Conservation (phyloP, 2,329 filamentous ascomycete genomes). For the Xylariaceae sp. region DNA sequence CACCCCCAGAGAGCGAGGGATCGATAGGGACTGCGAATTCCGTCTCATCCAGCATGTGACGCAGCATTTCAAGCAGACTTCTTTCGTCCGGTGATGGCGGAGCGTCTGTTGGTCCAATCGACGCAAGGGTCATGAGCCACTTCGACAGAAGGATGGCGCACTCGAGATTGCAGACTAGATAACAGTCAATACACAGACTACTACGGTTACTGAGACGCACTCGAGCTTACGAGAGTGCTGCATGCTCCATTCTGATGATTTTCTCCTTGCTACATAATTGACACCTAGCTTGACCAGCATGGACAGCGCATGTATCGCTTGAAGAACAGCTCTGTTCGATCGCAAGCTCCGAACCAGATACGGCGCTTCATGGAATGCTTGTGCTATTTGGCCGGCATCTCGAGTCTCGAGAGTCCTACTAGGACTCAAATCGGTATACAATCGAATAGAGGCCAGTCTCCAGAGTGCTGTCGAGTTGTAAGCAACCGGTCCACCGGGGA, state of each 20-base stretch:
- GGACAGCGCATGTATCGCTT: constrained; percentile 71
- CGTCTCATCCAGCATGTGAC: constrained; percentile 66
- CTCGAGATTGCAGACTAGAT: constrained; percentile 64
- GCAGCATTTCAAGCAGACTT: constrained; percentile 60
- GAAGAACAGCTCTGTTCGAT: constrained; percentile 68
- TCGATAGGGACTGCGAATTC: constrained; percentile 67
- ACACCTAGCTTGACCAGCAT: constrained; percentile 69
- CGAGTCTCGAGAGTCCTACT: constrained; percentile 68
- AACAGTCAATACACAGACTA: constrained; percentile 17
- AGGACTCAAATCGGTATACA: constrained; percentile 69
- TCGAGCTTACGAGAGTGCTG: constrained; percentile 61
- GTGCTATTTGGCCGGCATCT: constrained; percentile 66
- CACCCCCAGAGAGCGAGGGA: constrained; percentile 55
- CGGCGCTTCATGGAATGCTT: constrained; percentile 63
- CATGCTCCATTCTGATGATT: constrained; percentile 67
- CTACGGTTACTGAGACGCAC: not conserved
- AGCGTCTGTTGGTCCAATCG: constrained; percentile 56
- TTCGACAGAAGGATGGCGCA: constrained; percentile 66
- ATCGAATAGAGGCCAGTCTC: constrained; percentile 66
- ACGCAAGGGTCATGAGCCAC: constrained; percentile 63
- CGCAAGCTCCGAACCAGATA: constrained; percentile 63
- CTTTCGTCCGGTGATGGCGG: constrained; percentile 59
- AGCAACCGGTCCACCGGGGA: constrained; percentile 65
- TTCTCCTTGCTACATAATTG: constrained; percentile 66
- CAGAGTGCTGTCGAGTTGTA: constrained; percentile 69